Evolutionary conservation across 1,139 yeast species (phyloP).

Genomic region (Nakaseomyces bracarensis): DNA sequence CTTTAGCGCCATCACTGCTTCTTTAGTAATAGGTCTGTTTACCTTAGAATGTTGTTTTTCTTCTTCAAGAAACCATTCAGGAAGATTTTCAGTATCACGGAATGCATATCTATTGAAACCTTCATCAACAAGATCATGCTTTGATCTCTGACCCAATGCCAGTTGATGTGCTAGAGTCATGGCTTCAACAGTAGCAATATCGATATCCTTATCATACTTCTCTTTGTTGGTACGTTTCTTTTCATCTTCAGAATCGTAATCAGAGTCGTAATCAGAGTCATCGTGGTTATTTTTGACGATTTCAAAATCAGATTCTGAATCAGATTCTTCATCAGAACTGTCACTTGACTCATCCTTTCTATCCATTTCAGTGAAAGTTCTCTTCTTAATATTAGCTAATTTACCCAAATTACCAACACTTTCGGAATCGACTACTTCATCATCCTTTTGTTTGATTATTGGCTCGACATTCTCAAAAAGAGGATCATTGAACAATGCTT

Average conservation of each 20-base stretch:
- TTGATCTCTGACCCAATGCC: constrained; percentile 79
- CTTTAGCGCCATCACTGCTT: constrained; percentile 86
- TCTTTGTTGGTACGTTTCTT: constrained; percentile 36
- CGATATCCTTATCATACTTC: constrained; percentile 55
- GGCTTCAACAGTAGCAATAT: constrained; percentile 87
- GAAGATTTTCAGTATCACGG: constrained; percentile 82
- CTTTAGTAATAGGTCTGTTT: constrained; percentile 88
- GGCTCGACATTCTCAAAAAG: constrained; percentile 60
- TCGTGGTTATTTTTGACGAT: constrained; percentile 42
- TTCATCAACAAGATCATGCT: constrained; percentile 78
- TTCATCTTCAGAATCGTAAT: constrained; percentile 44
- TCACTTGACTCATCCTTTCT: constrained; percentile 19
- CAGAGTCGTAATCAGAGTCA: constrained; percentile 34
- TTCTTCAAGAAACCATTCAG: constrained; percentile 94
- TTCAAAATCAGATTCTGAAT: constrained; percentile 42
- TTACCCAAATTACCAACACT: constrained; percentile 21
- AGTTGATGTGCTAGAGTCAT: constrained; percentile 97
- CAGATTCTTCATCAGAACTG: constrained; percentile 23
- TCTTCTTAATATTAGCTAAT: constrained; percentile 10
- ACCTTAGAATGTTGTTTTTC: constrained; percentile 81
- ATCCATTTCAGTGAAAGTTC: constrained; percentile 14
- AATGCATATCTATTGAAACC: constrained; percentile 88
- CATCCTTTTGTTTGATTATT: constrained; percentile 28
- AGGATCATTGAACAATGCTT: constrained; percentile 68
- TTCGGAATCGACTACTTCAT: constrained; percentile 15